Evolutionary conservation across 257 asterid genomes (phyloP).

Genomic region (Cinchona pubescens): DNA sequence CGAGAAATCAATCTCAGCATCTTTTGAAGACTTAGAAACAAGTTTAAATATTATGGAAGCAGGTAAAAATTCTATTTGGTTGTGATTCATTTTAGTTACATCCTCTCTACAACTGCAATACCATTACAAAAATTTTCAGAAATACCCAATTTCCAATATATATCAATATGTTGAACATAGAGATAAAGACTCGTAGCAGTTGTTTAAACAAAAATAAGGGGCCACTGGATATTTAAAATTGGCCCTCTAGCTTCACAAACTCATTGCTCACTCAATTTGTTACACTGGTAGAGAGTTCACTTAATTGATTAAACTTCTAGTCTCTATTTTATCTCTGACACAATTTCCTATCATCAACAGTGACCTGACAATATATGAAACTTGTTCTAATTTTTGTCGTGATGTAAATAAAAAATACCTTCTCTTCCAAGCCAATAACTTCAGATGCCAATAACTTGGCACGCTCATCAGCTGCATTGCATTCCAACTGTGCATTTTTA

Average conservation of each 20-base stretch:
- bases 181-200: background rate
- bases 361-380: background rate
- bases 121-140: background rate
- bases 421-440: slow-evolving; percentile 96
- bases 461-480: slow-evolving; percentile 97
- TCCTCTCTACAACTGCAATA: background rate
- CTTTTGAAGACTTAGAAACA: slow-evolving; percentile 1
- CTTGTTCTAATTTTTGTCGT: background rate
- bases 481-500: slow-evolving; percentile 80
- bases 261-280: background rate
- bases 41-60: background rate
- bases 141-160: background rate
- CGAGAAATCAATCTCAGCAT: background rate
- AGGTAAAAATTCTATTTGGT: background rate
- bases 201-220: background rate
- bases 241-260: background rate
- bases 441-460: slow-evolving; percentile 92
- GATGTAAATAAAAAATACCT: slow-evolving; percentile 44
- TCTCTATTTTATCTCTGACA: background rate
- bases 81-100: background rate
- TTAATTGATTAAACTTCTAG: background rate
- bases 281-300: background rate
- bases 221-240: background rate
- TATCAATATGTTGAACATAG: too few relatives aligned
- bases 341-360: background rate